Base-by-base conservation (phyloP, 768 basidiomycete genomes). In the Russula emetica region DNA sequence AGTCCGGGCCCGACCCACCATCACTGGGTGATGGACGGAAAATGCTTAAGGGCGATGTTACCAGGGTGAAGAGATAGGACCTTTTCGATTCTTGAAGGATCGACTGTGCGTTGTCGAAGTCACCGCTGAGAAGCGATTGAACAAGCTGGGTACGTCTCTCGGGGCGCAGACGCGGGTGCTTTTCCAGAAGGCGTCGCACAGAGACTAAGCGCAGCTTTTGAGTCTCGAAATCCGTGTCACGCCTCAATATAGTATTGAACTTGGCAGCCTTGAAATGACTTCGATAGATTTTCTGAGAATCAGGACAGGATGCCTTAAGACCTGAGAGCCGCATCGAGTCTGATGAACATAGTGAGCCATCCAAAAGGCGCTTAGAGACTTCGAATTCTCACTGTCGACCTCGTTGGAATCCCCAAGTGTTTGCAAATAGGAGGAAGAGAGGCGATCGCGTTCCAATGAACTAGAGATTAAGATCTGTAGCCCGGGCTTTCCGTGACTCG, bases 131-230 rank as follows among this genome's bases (percentile, higher is more conserved):
- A 10, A 64, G 63, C 1, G 40, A 38, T 13, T 64, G 47, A 13
- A 42, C 13, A 18, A 60, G 42, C 11, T 55, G 18, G 4, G 28
- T 16, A 8, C 59, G 47, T 42, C 0, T 26, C 44, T 51, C 24
- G 32, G 18, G 14, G 24, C 1, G 28, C 18, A 64, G 18, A n/a
- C 9, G 18, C 11, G 0, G 28, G n/a, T 51, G 24, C 11, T 34
- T 51, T 40, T 6, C 14, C 6, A 53, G 11, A 34, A 55, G 38
- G 30, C 36, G 30, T 34, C 22, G 45, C 26, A 50, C 13, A 1
- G 55, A 60, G 30, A 64, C 10, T 1, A 64, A 16, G 20, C 38
- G n/a, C 16, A 55, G 8, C 34, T 60, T 60, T 24, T n/a, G 22
- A 28, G 47, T 24, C 22, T 51, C 24, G 54, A 60, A 64, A 8